Base-by-base conservation (phyloP, 352 stramenopile species). In the Phytophthora colocasiae region DNA sequence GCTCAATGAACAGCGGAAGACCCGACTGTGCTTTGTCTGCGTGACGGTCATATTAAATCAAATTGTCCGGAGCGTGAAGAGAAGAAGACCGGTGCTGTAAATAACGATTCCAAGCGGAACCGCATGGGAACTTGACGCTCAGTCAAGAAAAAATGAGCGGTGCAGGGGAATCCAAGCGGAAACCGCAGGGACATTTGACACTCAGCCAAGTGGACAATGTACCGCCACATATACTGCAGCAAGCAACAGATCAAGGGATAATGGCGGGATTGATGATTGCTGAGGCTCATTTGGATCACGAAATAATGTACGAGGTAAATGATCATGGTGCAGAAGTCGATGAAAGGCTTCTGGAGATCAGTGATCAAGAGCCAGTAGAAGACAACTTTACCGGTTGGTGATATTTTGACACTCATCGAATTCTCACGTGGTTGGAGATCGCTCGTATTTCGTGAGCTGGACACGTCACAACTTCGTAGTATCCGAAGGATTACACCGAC, bases 401-500 rank as follows among this genome's bases (percentile, higher is more conserved):
- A 46, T 65, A 51, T 36, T 65, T 65, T 22, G 31, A 62, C 24
- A 62, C 46, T 4, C 36, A 17, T 36, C 38, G 9, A 58, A 58
- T 26, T 44, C 46, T 6, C 57, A 58, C 11, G 36, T 65, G 19
- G 57, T 31, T 50, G 47, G 26, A 9, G 24, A 22, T 22, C 31
- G 31, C 32, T 62, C 38, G 6, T 34, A 52, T 19, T 65, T 40
- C 22, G 57, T 52, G 10, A 40, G 38, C 9, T 57, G 11, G 29
- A 57, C 38, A 64, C 57, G 5, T 15, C 24, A 5, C 12, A 6
- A n/a, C 10, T 38, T 14, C 29, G 27, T 11, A 51, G 4, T 38
- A 22, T 39, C 11, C 57, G 47, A 24, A 46, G 34, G 3, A 7
- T 58, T 27, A 39, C 56, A 19, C 46, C 56, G n/a, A 50, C 3